Evolutionary conservation across 805 yeast species (phyloP), one percentile per base, ranked within the genome.

Genomic region (Zygoascus biomembranicola): DNA sequence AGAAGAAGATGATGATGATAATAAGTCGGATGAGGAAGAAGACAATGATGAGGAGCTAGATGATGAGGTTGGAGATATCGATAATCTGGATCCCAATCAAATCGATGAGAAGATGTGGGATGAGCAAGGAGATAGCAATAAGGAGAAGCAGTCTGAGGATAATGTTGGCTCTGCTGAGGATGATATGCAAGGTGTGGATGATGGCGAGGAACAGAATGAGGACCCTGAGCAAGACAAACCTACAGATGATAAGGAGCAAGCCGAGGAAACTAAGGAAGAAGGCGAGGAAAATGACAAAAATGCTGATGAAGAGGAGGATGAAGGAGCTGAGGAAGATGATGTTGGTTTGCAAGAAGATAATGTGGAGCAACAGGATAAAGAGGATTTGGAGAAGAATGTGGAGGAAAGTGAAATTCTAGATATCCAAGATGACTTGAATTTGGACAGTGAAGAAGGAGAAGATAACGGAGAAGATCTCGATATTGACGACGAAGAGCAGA

Each of bases 91-190:
- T 74, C 96, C 96, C 1, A 88, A 90, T 69, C 96, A 96, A 2
- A 81, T 92, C 49, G 98, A 92, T 66, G 97, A 92, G 60, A 92
- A 89, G 70, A 89, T 89, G 96, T 92, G 98, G 96, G 97, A 90
- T 63, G 90, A 92, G 66, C 53, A 89, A 84, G 14, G 80, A 80
- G 58, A 77, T 19, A 87, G 60, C 28, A 61, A 61, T 14, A 63
- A 88, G 63, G 96, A 90, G 63, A 90, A 90, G 65, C 87, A 89
- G 44, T 77, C 90, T 8, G 95, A 90, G 28, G 80, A 80, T 28
- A 80, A 81, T 39, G 69, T 75, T 53, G 79, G 80, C 8, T 77
- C 69, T 28, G 60, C 69, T 41, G 73, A 71, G 10, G 73, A 69
- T 39, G 69, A 66, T 5, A 53, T 73, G 48, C 68, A 68, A 8